These are phyloP conservation scores for Rhizopus stolonifer DNA, from an alignment of 371 early-diverging fungal genomes.

Conservation along the genomic window DNA sequence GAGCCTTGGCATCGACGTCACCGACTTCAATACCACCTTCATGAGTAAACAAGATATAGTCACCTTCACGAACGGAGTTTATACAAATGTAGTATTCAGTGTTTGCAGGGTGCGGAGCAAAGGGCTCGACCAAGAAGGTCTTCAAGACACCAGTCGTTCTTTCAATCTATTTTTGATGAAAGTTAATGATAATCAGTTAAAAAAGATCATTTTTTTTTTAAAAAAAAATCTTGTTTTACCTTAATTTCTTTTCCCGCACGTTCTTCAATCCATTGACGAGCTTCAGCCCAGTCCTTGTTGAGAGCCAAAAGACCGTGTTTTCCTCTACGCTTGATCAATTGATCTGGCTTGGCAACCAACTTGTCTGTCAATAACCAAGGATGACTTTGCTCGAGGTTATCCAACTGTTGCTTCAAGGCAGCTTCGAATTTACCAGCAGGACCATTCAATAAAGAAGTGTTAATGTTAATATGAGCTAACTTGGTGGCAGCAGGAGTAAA, in stretches of 20 bases:
- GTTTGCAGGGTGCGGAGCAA: constrained; percentile 88
- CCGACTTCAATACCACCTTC: constrained; percentile 98
- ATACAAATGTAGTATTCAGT: constrained; percentile 97
- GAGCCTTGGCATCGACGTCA: constrained; percentile 97
- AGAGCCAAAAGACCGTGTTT: constrained; percentile 92
- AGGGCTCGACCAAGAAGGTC: constrained; percentile 96
- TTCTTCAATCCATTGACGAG: constrained; percentile 86
- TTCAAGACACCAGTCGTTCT: constrained; percentile 83
- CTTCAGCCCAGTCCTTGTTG: constrained; percentile 85
- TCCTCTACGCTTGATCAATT: constrained; percentile 95
- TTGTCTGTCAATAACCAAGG: constrained; percentile 85
- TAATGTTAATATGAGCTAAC: constrained; percentile 78
- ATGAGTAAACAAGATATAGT: constrained; percentile 93
- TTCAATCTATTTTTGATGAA: constrained; percentile 65
- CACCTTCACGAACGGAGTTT: constrained; percentile 93
- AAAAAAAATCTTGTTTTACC: too few species aligned
- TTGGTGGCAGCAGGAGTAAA: constrained; percentile 76
- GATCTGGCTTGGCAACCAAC: constrained; percentile 96
- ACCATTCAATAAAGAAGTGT: constrained; percentile 56
- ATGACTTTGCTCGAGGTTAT: constrained; percentile 69
- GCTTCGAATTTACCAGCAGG: constrained; percentile 45
- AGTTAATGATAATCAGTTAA: constrained; percentile 2
- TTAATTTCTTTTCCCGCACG: constrained; percentile 83
- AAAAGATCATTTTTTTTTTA: constrained; percentile 17
- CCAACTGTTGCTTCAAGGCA: constrained; percentile 67